Evolutionary conservation across 306 rosid genomes (phyloP), one percentile per base, ranked within the genome.

Genomic region (Citrullus colocynthis): DNA sequence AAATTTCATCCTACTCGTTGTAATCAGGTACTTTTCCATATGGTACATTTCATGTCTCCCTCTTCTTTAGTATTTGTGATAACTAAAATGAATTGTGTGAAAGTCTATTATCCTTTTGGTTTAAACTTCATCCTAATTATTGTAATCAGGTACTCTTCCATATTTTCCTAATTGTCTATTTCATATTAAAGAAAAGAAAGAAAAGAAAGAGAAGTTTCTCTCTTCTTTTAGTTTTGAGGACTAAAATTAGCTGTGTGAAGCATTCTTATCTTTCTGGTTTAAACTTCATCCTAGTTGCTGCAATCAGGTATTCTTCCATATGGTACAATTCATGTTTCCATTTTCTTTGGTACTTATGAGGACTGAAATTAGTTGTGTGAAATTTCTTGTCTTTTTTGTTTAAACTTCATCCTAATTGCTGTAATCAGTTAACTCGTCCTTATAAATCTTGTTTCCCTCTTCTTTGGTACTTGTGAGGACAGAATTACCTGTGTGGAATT

Each of bases 21-120:
- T 86, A 90, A 96, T 88, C 81, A 65, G 91, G 80, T 80, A 74
- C 81, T 78, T 41, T 8, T 21, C 64, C 73, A 37, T 65, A 16
- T 4, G 7, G 36, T 24, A 10, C 45, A 17, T 2, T 2, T 17
- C 45, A 17, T 16, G 54, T 20, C 18, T 67, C 34, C 17, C 52
- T 37, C 30, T 67, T 67, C 34, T 9, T 39, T 18, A 15, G 28
- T 18, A 66, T 6, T 8, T 18, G 17, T n/a, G 37, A 20, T 55
- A 7, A 39, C 15, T 39, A 39, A 65, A 59, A 17, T 37, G n/a
- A 41, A 21, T 5, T 20, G 30, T 28, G 39, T 45, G 0, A 12
- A 70, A 21, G 24, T 24, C 45, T 74, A 32, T 52, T n/a, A 61
- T 11, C 65, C 70, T 65, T 78, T n/a, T 64, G 11, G 42, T 44